Base-by-base conservation (phyloP, 495 filamentous ascomycete species). In the Entonaema liquescens region DNA sequence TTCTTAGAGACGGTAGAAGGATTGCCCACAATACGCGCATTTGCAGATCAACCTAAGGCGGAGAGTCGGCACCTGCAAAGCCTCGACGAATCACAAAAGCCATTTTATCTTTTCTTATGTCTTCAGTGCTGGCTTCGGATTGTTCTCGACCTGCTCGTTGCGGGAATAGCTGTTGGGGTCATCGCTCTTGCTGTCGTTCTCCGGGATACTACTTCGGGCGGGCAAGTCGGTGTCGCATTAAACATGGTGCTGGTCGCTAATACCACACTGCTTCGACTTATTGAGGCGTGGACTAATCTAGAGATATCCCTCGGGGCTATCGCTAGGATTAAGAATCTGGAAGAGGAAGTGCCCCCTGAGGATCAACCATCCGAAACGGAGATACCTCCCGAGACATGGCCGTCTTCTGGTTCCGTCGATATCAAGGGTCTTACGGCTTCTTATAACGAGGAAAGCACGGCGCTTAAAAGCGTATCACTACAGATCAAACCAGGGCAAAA, bases 261-360 rank as follows among this genome's bases (percentile, higher is more conserved):
- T 13, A 31, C 72, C 11, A 76, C 77, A 0, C 61, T 85, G 8
- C 76, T 76, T 29, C 72, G 62, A 23, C 69, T 84, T 3, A 75
- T 84, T 3, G 68, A 74, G 12, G 70, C 59, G 5, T 84, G 80
- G 80, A 80, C 81, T 1, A 65, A 67, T 0, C 68, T 85, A 0
- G 83, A 85, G 57, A 83, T 77, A 17, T 78, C 69, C 15, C 80
- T 84, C 1, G 82, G 80, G 9, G 79, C 82, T 1, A 80, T 83
- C 52, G 77, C 84, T 8, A 81, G 89, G n/a, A 81, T 92, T 61
- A 88, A 85, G 64, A 77, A 78, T 3, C 89, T 91, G 68, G 82
- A 82, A 5, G 77, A 75, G 2, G 79, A 79, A 23, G 84, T 87
- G 13, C 70, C 80, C 1, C 77, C 79, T 0, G 89, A 91, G 69